Percentiles rank a stretch among this genome's conserved stretches.
Evolutionary conservation across 2,329 filamentous ascomycete species (phyloP).

Genomic region (Ophiostoma ulmi): DNA sequence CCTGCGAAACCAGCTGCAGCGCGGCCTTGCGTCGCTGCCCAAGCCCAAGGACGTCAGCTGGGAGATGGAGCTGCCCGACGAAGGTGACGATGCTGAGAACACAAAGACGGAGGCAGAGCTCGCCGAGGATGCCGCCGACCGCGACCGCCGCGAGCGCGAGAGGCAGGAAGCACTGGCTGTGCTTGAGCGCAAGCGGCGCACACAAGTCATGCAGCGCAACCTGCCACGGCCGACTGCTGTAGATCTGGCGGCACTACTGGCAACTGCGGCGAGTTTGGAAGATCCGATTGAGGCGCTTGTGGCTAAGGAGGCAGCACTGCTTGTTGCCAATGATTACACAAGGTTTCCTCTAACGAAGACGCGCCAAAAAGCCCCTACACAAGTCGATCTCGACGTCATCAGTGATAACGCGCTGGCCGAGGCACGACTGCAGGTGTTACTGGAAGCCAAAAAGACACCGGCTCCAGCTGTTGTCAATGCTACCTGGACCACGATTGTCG

Average conservation of each 20-base stretch:
- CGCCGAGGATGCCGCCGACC: constrained; percentile 62
- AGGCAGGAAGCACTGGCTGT: constrained; percentile 62
- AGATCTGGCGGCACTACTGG: constrained; percentile 64
- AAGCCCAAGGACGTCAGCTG: constrained; percentile 91
- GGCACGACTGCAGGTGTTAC: constrained; percentile 69
- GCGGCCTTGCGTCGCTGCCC: constrained; percentile 74
- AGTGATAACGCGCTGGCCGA: constrained; percentile 67
- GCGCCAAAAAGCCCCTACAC: constrained; percentile 34
- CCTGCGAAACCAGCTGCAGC: constrained; percentile 61
- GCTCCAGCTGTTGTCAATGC: constrained; percentile 4
- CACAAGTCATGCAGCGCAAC: constrained; percentile 81
- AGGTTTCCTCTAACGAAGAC: constrained; percentile 65
- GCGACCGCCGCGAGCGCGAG: constrained; percentile 72
- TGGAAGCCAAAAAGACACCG: constrained; percentile 56
- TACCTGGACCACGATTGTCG: not conserved
- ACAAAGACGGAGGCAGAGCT: constrained; percentile 44
- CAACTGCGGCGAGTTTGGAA: constrained; percentile 53
- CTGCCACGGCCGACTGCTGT: constrained; percentile 72
- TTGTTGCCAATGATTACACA: constrained; percentile 77
- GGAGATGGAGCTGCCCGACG: constrained; percentile 88
- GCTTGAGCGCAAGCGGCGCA: constrained; percentile 75
- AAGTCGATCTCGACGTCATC: constrained; percentile 57
- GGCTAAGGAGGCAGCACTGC: constrained; percentile 67
- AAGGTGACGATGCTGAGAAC: constrained; percentile 61
- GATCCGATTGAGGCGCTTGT: constrained; percentile 66